Evolutionary conservation across 1,284 basidiomycete genomes (phyloP).

Genomic region (Melanopsichium pennsylvanicum): DNA sequence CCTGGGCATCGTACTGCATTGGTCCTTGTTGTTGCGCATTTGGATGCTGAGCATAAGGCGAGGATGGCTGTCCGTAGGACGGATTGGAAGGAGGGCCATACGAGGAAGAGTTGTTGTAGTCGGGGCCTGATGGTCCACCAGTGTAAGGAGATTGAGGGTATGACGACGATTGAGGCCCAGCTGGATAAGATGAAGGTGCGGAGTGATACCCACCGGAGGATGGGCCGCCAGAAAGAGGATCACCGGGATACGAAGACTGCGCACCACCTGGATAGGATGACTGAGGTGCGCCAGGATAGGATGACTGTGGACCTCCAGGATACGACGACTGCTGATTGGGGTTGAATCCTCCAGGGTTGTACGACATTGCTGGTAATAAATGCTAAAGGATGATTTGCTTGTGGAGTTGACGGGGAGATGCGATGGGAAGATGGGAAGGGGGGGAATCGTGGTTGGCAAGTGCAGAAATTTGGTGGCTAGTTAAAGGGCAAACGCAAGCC

Average conservation of each 20-base stretch:
- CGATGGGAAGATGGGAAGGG: background rate
- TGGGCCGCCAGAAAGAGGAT: constrained; percentile 16
- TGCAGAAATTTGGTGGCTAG: too few species aligned
- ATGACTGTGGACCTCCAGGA: constrained; percentile 18
- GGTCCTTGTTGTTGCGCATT: constrained; percentile 27
- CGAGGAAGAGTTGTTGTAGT: constrained; percentile 16
- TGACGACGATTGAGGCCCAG: constrained; percentile 14
- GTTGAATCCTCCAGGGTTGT: constrained; percentile 25
- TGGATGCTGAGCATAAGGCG: constrained; percentile 10
- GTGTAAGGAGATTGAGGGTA: constrained; percentile 10
- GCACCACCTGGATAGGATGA: constrained; percentile 30
- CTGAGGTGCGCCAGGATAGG: constrained; percentile 26
- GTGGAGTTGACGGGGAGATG: background rate
- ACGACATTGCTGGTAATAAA: constrained; percentile 26
- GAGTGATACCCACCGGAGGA: constrained; percentile 2
- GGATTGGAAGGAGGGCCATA: constrained; percentile 9
- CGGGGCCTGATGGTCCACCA: constrained; percentile 17
- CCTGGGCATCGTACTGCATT: constrained; percentile 51
- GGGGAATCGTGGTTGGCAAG: too few species aligned
- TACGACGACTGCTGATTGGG: constrained; percentile 29
- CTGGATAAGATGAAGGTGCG: constrained; percentile 13
- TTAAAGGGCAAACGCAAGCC: too few species aligned
- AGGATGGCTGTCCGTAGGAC: constrained; percentile 9
- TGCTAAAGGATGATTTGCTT: too few species aligned
- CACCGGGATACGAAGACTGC: constrained; percentile 34